Conservation (phyloP, 163 green algal genomes). For the Chlamydomonas reinhardtii region DNA sequence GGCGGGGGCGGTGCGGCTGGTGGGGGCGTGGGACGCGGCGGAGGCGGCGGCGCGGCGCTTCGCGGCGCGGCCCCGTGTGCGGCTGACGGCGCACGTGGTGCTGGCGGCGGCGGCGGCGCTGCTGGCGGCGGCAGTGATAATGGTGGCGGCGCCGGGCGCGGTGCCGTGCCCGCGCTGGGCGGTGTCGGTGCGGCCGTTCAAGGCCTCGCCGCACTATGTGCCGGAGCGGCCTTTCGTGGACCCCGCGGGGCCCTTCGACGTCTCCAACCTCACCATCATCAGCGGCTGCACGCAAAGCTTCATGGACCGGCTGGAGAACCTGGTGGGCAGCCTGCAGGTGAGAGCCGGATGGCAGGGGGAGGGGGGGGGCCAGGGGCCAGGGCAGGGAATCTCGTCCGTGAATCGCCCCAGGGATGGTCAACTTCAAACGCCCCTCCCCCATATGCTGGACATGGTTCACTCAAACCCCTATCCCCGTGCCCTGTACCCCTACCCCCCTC, state of each 20-base stretch:
- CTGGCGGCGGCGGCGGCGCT: background rate
- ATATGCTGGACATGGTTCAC: no score
- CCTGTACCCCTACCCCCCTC: background rate
- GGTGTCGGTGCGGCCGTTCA: conserved; percentile 16
- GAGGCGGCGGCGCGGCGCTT: background rate
- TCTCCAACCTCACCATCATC: conserved; percentile 36
- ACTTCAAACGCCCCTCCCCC: no score
- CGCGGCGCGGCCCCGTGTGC: background rate
- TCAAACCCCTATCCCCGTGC: background rate
- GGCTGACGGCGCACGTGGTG: background rate
- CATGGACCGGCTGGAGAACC: conserved; percentile 54
- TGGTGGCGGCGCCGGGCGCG: conserved; percentile 9
- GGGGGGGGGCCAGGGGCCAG: background rate
- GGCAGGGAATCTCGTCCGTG: background rate
- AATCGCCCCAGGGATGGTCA: no score
- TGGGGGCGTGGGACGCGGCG: background rate
- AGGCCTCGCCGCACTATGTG: conserved; percentile 25
- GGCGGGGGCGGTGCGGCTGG: background rate
- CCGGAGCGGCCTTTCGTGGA: conserved; percentile 28
- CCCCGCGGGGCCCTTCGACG: conserved; percentile 7
- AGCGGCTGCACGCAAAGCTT: conserved; percentile 50
- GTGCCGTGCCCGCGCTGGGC: conserved; percentile 33
- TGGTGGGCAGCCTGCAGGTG: conserved; percentile 43
- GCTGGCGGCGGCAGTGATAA: background rate
- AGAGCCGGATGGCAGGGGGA: background rate